Percentiles rank a stretch among this genome's conserved stretches.
These are phyloP conservation scores for Vaccinium vitisidaea DNA, from an alignment of 148 eudicot genomes.

Conservation along the genomic window DNA sequence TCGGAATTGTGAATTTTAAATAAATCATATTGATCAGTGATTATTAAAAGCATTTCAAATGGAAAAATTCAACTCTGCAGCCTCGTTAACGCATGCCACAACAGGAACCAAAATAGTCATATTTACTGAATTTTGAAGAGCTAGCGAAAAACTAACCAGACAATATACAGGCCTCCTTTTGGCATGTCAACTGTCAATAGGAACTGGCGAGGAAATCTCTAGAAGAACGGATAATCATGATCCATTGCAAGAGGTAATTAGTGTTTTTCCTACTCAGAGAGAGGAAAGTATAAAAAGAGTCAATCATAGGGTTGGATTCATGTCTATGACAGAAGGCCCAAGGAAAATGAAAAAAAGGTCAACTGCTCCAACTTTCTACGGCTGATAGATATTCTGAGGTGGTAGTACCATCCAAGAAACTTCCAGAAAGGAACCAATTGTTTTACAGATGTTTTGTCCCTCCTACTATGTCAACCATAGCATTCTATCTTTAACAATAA, in stretches of 20 bases:
- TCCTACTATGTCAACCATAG: neutral
- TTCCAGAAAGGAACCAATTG: neutral
- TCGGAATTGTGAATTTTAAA: neutral
- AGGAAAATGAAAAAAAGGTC: neutral
- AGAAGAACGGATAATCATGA: neutral
- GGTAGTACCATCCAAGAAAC: neutral
- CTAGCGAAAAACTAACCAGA: neutral
- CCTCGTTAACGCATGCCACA: neutral
- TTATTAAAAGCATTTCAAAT: neutral
- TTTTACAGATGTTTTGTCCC: neutral
- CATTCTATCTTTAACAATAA: neutral
- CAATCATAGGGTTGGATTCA: neutral
- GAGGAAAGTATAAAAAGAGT: neutral
- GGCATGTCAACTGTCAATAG: neutral
- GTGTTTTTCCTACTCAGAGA: neutral
- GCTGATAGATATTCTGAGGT: neutral
- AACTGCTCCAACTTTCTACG: conserved; percentile 2
- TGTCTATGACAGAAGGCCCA: neutral
- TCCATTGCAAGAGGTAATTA: neutral
- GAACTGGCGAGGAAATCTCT: neutral
- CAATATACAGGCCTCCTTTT: neutral
- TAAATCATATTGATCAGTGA: no score
- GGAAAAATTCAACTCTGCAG: neutral
- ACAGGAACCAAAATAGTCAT: neutral
- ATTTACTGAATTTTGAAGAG: neutral